Conservation (phyloP, 2,329 filamentous ascomycete genomes). For the Allantophomopsis cytisporea region DNA sequence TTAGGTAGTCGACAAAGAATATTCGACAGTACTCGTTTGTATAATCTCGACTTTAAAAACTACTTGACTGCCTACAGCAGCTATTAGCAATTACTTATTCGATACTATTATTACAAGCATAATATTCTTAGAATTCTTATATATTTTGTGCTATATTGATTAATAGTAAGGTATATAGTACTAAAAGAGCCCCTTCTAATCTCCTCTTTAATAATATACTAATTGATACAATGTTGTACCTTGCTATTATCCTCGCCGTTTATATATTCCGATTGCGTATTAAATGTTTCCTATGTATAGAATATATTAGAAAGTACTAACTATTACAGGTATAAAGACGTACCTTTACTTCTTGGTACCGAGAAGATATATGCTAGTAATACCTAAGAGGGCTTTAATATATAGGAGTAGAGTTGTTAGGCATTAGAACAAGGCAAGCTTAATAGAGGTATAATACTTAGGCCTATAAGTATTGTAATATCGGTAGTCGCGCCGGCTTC, state of each 20-base stretch:
- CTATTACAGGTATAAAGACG: slow-evolving; percentile 5
- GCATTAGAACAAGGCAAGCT: too few species aligned
- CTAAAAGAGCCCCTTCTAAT: slow-evolving; percentile 96
- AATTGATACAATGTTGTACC: slow-evolving; percentile 79
- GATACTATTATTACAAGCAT: too few species aligned
- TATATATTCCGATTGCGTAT: slow-evolving; percentile 76
- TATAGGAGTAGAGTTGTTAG: slow-evolving; percentile 9
- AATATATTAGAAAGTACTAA: slow-evolving; percentile 1
- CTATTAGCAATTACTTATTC: not conserved
- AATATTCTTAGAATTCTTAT: slow-evolving; percentile 35
- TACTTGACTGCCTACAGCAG: slow-evolving; percentile 74
- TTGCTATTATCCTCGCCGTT: slow-evolving; percentile 73
- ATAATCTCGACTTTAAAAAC: slow-evolving; percentile 84
- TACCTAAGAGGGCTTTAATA: slow-evolving; percentile 49
- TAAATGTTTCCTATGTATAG: slow-evolving; percentile 63
- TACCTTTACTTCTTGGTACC: slow-evolving; percentile 49
- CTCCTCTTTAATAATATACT: slow-evolving; percentile 87
- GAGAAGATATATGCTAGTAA: slow-evolving; percentile 45
- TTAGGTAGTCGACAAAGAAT: slow-evolving; percentile 57
- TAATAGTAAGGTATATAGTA: slow-evolving; percentile 76
- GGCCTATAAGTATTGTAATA: slow-evolving; percentile 14
- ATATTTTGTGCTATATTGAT: slow-evolving; percentile 88
- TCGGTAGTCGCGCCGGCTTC: slow-evolving; percentile 19
- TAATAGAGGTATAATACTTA: slow-evolving; percentile 19
- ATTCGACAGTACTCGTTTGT: slow-evolving; percentile 83